phyloP scores from a whole-genome alignment of 768 basidiomycete species.

The Rhodosporidiobolus sp. region DNA sequence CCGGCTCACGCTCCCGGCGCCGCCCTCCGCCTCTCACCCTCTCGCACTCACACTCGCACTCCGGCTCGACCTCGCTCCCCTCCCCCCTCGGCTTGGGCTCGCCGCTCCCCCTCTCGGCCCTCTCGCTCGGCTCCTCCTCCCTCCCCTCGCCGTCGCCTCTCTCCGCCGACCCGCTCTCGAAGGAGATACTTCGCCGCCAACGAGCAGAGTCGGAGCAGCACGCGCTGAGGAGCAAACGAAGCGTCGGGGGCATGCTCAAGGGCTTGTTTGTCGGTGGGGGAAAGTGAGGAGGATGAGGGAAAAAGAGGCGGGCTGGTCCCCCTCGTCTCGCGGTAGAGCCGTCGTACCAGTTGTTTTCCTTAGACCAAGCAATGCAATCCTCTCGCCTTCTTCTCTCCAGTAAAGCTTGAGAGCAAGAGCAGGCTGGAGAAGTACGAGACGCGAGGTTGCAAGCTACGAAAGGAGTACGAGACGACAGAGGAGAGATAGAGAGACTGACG shows the following conservation, averaged over 20 bases:
- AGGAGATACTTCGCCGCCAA: background rate
- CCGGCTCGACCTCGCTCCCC: background rate
- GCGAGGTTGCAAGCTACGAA: too few species aligned
- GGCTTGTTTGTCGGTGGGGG: background rate
- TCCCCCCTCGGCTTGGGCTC: background rate
- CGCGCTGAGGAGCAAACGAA: too few species aligned
- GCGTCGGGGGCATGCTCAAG: conserved; percentile 1
- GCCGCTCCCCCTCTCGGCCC: background rate
- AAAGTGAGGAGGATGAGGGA: background rate
- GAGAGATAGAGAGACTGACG: too few species aligned
- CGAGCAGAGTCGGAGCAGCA: background rate
- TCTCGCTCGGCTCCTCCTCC: background rate
- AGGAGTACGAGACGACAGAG: too few species aligned
- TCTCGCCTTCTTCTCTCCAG: too few species aligned
- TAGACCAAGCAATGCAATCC: too few species aligned
- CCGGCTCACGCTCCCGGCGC: too few species aligned
- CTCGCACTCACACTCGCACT: background rate
- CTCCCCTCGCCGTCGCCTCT: background rate
- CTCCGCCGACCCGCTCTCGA: background rate
- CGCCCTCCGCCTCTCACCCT: conserved; percentile 7
- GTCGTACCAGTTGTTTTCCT: too few species aligned
- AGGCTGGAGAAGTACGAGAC: too few species aligned
- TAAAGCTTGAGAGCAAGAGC: too few species aligned
- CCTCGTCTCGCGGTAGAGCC: too few species aligned
- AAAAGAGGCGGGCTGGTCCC: too few species aligned